Evolutionary conservation across 1,284 basidiomycete species (phyloP).

Genomic region (Ustilago sp.): DNA sequence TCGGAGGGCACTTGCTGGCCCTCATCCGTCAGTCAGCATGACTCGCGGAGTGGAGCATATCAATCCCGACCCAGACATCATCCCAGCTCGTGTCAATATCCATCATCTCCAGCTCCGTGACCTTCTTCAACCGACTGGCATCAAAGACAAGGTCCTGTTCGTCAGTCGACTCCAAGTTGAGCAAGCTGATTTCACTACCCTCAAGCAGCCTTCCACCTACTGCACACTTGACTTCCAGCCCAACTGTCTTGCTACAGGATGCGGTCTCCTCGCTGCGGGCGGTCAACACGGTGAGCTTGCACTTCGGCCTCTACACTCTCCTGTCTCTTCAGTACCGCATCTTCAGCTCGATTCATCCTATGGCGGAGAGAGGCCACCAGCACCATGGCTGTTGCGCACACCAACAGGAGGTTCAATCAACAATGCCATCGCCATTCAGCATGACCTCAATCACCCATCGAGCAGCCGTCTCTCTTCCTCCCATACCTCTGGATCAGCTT

Average conservation of each 20-base stretch:
- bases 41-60: constrained; percentile 27
- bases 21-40: constrained; percentile 16
- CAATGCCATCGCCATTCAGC: constrained; percentile 76
- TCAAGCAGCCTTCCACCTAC: constrained; percentile 73
- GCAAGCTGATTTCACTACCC: constrained; percentile 48
- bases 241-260: constrained; percentile 72
- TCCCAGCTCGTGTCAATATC: constrained; percentile 54
- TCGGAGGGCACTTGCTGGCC: neutral
- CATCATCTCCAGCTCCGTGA: constrained; percentile 59
- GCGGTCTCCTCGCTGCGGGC: constrained; percentile 80
- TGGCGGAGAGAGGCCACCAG: constrained; percentile 35
- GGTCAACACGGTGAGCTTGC: constrained; percentile 84
- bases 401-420: constrained; percentile 79
- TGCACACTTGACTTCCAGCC: constrained; percentile 79
- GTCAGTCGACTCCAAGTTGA: constrained; percentile 54
- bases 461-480: constrained; percentile 8
- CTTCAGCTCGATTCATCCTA: constrained; percentile 15
- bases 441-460: constrained; percentile 31
- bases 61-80: constrained; percentile 35
- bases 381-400: constrained; percentile 71
- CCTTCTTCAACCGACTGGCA: constrained; percentile 45
- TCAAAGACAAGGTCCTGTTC: constrained; percentile 53
- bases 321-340: constrained; percentile 13
- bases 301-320: constrained; percentile 74
- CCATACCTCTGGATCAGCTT: neutral